Evolutionary conservation across 306 rosid genomes (phyloP), one percentile per base, ranked within the genome.

Genomic region (Cicer bijugum): DNA sequence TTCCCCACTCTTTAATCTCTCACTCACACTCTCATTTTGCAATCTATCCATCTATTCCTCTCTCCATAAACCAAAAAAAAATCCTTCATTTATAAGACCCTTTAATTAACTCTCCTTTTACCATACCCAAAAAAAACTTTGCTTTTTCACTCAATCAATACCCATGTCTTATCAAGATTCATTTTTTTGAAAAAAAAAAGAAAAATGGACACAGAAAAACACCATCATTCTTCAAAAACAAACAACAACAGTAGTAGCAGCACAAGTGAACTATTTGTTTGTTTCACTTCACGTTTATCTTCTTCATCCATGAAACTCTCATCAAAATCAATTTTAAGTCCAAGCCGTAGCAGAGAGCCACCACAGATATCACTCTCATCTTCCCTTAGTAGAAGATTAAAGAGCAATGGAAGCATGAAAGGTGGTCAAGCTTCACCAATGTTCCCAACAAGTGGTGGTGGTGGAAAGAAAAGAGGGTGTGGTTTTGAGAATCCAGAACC

Each of bases 391-490:
- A 86, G 95, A 64, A 84, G 91, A 8, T 88, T 94, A 6, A 84
- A 77, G 58, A 84, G 82, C 86, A 91, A 88, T 71, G 92, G 96
- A 0, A 91, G 97, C 84, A 82, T 91, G 76, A 94, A 86, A 64
- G 89, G 88, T 2, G 97, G 94, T 3, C 97, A 89, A 37, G 97
- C 99, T 45, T 94, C 97, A 28, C 99, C 97, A 4, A 89, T 89
- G 92, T 91, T 94, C 73, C 99, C 98, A 7, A 79, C 89, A 28
- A 28, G 35, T 28, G 35, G 35, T 0, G 35, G 35, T 7, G 90
- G 77, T 5, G 88, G 83, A 0, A 92, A 85, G 83, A 93, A 86
- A 64, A 74, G 91, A 68, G 92, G 91, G 3, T 69, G 84, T 10
- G 87, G 82, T 7, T 91, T 88, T 61, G 97, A 91, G 39, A 94